Evolutionary conservation across 2,329 filamentous ascomycete genomes (phyloP).

Genomic region (Didymella segeticola): DNA sequence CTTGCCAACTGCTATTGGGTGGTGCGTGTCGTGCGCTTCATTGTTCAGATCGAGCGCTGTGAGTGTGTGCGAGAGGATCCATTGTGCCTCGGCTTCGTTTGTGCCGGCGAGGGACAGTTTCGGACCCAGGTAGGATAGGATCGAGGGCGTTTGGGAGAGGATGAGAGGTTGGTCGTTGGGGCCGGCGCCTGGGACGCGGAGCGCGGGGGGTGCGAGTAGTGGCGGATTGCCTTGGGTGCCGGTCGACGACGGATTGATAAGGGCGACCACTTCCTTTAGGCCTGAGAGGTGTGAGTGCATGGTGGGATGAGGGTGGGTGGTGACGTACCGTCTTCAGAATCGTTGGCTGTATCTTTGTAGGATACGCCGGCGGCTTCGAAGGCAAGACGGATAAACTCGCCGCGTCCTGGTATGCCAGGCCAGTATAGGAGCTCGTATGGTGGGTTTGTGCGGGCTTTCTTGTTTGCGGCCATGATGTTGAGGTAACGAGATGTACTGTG

Average conservation of each 20-base stretch:
- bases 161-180: constrained; percentile 63
- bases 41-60: constrained; percentile 76
- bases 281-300: constrained; percentile 29
- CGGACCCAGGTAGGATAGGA: constrained; percentile 72
- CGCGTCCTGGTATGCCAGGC: constrained; percentile 74
- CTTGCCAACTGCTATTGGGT: constrained; percentile 65
- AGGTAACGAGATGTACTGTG: neutral
- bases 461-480: constrained; percentile 32
- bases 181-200: constrained; percentile 59
- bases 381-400: constrained; percentile 74
- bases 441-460: constrained; percentile 42
- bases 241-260: constrained; percentile 53
- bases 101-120: constrained; percentile 64
- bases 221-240: constrained; percentile 67
- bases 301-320: neutral
- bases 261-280: constrained; percentile 58
- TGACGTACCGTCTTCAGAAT: constrained; percentile 52
- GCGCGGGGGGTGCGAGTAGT: constrained; percentile 69
- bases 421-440: constrained; percentile 75
- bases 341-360: constrained; percentile 68
- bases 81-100: constrained; percentile 59
- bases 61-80: constrained; percentile 68
- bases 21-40: constrained; percentile 78
- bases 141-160: constrained; percentile 74
- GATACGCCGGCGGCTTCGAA: constrained; percentile 71